Evolutionary conservation across 495 filamentous ascomycete genomes (phyloP), one percentile per base, ranked within the genome.

Genomic region (Beverwykella pulmonaria): DNA sequence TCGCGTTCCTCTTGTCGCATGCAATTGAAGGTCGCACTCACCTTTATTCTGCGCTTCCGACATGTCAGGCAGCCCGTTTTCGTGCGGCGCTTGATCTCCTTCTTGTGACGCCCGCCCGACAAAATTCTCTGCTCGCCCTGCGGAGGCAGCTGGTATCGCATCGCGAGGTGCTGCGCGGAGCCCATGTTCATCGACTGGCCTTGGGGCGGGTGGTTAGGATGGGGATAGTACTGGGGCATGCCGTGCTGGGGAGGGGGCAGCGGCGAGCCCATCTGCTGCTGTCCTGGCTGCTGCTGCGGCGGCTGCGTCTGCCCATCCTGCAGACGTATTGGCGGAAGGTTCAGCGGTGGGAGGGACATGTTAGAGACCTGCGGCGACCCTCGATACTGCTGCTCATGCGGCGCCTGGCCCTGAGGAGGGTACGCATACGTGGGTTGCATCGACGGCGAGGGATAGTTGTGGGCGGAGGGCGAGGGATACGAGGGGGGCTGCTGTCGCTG

Each of bases 21-120:
- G 25, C 50, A 49, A 66, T 44, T 61, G 53, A 56, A 48, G n/a
- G 52, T 1, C 54, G 61, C 59, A 87, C 90, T 75, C 84, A 97
- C 94, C 93, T 98, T 98, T 80, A 98, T 98, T 78, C 94, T 85
- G 72, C 94, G 87, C 77, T 97, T 97, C 67, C 94, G 87, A 82
- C 94, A 98, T 34, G 94, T 98, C 77, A 98, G 79, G 78, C 94
- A 98, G 15, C 94, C 94, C 4, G 94, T 97, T 82, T 98, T 98
- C 46, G 94, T 98, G 72, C 94, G 86, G 72, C 94, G 87, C 83
- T 98, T 98, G 76, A 98, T 96, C 80, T 98, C 94, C 84, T 98
- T 97, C 81, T 97, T 98, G 78, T 95, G 91, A 67, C 92, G 84
- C 34, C 89, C 89, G 55, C 90, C 87, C 29, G 88, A 88, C 78